phyloP scores from a whole-genome alignment of 768 basidiomycete genomes.

The Tylopilus sp. region DNA sequence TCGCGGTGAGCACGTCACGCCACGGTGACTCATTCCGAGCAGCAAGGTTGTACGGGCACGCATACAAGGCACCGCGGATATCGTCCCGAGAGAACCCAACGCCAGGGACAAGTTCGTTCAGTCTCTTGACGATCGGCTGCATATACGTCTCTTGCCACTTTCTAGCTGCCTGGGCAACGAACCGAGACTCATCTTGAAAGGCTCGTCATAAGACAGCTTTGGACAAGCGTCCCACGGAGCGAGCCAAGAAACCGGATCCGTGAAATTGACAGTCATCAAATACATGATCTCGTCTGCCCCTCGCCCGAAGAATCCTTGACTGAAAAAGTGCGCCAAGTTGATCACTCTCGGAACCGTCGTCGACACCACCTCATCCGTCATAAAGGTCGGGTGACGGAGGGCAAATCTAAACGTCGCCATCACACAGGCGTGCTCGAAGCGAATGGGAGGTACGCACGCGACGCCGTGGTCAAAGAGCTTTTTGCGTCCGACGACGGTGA shows the following conservation, averaged over 20 bases:
- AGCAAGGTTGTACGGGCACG: slow-evolving; percentile 41
- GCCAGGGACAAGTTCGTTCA: slow-evolving; percentile 34
- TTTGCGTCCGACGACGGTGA: slow-evolving; percentile 36
- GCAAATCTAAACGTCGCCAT: slow-evolving; percentile 13
- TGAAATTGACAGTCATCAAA: slow-evolving; percentile 32
- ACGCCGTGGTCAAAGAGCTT: slow-evolving; percentile 42
- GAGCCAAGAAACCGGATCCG: slow-evolving; percentile 38
- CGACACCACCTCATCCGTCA: slow-evolving; percentile 12
- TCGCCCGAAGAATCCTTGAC: slow-evolving; percentile 37
- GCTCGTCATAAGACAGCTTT: not conserved
- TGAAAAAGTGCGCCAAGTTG: no score
- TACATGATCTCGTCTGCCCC: slow-evolving; percentile 22
- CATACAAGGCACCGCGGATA: slow-evolving; percentile 39
- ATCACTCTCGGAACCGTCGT: slow-evolving; percentile 26
- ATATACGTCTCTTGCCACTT: slow-evolving; percentile 36
- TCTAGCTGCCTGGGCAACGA: slow-evolving; percentile 4
- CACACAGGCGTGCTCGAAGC: not conserved
- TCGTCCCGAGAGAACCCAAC: slow-evolving; percentile 31
- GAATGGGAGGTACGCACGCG: slow-evolving; percentile 23
- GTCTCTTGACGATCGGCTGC: slow-evolving; percentile 34
- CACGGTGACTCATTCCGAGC: slow-evolving; percentile 35
- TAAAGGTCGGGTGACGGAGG: slow-evolving; percentile 19
- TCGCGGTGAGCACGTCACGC: slow-evolving; percentile 36
- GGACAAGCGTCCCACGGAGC: slow-evolving; percentile 37
- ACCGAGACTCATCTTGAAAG: not conserved